These are phyloP conservation scores for Gloeostereum incarnatum DNA, from an alignment of 768 basidiomycete species.

Conservation along the genomic window DNA sequence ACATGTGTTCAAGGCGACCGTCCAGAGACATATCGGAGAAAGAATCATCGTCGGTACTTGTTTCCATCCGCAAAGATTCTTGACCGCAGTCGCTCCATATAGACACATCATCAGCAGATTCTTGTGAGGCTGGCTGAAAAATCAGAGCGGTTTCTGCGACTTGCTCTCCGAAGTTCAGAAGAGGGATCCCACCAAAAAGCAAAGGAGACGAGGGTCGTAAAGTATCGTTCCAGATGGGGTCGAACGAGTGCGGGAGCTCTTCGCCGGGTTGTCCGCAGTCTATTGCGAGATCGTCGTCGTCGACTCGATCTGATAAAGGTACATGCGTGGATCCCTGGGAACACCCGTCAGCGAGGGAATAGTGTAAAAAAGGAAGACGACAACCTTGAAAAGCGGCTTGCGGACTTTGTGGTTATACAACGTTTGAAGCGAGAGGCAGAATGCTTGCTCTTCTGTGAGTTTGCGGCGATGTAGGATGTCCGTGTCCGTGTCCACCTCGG, in stretches of 20 bases:
- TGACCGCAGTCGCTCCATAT: no score
- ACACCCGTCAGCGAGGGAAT: no score
- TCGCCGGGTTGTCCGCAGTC: background rate
- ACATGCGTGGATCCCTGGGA: background rate
- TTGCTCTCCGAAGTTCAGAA: no score
- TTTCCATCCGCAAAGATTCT: no score
- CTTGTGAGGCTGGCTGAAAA: no score
- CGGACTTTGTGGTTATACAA: conserved; percentile 32
- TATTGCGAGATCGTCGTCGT: conserved; percentile 13
- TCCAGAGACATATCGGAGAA: no score
- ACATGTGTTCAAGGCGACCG: no score
- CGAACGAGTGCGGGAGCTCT: background rate
- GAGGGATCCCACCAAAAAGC: no score
- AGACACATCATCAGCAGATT: no score
- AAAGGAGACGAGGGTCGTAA: conserved; percentile 7
- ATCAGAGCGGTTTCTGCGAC: no score
- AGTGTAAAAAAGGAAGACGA: background rate
- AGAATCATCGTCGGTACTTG: no score
- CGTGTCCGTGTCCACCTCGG: conserved; percentile 5
- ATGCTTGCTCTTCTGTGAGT: conserved; percentile 23
- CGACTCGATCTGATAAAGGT: conserved; percentile 6
- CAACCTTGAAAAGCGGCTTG: conserved; percentile 38
- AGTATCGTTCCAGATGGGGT: no score
- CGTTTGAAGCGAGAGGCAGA: conserved; percentile 33
- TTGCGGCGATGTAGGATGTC: conserved; percentile 1